phyloP scores from a whole-genome alignment of 2,329 filamentous ascomycete species.

The Phialophora chinensis region DNA sequence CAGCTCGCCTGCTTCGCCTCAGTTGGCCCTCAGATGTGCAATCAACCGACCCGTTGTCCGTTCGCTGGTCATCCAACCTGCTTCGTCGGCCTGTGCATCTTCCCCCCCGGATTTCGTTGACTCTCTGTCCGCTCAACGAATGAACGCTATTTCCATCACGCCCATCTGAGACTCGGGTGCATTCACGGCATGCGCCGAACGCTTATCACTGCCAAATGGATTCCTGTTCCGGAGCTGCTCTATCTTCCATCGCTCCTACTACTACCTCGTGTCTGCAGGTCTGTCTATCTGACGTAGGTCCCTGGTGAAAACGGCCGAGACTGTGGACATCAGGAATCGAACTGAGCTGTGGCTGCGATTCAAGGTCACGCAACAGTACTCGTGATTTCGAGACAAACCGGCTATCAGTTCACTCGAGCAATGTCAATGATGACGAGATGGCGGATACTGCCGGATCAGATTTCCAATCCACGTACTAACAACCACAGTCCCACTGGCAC shows the following conservation, averaged over 20 bases:
- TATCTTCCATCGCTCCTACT: neutral
- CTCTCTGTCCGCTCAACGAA: conserved; percentile 5
- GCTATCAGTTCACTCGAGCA: neutral
- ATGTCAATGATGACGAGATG: neutral
- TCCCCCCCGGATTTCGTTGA: neutral
- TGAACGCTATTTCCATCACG: neutral
- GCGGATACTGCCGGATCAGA: conserved; percentile 23
- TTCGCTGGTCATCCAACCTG: neutral
- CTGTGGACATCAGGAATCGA: neutral
- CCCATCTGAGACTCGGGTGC: neutral
- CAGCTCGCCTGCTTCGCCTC: neutral
- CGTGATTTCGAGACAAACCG: neutral
- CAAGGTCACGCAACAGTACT: neutral
- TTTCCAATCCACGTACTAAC: conserved; percentile 74
- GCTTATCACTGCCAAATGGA: conserved; percentile 14
- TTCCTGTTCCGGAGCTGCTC: conserved; percentile 12
- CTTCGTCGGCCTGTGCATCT: neutral
- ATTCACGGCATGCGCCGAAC: neutral
- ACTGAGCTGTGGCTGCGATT: neutral
- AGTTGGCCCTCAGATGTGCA: neutral
- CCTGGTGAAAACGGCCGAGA: neutral
- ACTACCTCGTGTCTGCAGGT: neutral
- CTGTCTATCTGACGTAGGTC: neutral
- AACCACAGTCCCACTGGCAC: conserved; percentile 93
- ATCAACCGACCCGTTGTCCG: neutral